Base-by-base conservation (phyloP, 225 moss, liverwort and hornwort genomes). In the Bryoerythrophyllum caledonicum region DNA sequence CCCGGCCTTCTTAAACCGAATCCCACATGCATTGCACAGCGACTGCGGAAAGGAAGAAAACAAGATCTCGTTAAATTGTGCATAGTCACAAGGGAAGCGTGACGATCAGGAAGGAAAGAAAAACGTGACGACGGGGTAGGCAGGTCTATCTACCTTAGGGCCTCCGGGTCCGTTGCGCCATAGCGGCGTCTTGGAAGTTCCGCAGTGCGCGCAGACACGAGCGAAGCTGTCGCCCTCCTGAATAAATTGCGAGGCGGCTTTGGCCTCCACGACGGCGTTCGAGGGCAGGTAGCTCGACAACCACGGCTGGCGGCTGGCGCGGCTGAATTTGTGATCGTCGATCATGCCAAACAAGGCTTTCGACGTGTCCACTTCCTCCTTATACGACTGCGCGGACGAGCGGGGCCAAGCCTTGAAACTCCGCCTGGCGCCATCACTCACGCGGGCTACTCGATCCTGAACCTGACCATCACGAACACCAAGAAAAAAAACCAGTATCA, bases 21-120 rank as follows among this genome's bases (percentile, higher is more conserved):
- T 93, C 20, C 93, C 93, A 61, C 93, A 93, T 0, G 93, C 93
- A 60, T 93, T 93, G 72, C 93, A 93, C 4, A 93, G 82, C 32
- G 93, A 93, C 84, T 93, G 85, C 81, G 79, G 25, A 56, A 26
- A 6, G 17, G 6, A n/a, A 0, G 10, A 7, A 12, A 10, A 32
- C 4, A 19, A 20, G 8, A 52, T 34, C n/a, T 25, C 16, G 19
- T 46, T 44, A 60, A 7, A 60, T 58, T 4, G 34, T 51, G 52
- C 7, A n/a, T 1, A 32, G 52, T n/a, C 11, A 21, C 13, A 46
- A 68, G 13, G 1, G 12, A 12, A 44, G 48, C 27, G 26, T 68
- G n/a, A n/a, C 8, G 11, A 54, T 4, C 8, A 46, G 16, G 28
- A n/a, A 30, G 34, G 0, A 46, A n/a, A 8, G 7, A 19, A 15